A percentile compares a stretch with the other conserved stretches of the same genome.
Conservation (phyloP, 768 basidiomycete genomes). For the Tulasnella sp. region DNA sequence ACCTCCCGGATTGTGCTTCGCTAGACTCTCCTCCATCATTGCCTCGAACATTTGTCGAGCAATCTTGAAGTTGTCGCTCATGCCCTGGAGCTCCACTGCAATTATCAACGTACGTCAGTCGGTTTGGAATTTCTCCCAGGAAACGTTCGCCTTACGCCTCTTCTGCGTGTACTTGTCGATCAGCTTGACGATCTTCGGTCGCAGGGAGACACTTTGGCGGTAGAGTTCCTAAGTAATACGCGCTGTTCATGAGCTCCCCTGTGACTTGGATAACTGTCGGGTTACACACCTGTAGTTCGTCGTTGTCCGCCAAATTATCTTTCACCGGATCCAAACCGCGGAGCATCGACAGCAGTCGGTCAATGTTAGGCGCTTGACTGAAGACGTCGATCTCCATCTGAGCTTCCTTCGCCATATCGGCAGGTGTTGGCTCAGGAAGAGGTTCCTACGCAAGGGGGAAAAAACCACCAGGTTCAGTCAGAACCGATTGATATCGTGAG, state of each 20-base stretch:
- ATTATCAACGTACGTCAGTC: not conserved
- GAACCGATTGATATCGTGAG: not conserved
- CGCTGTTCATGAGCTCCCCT: no score
- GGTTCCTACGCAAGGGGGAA: slow-evolving; percentile 57
- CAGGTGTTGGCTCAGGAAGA: slow-evolving; percentile 75
- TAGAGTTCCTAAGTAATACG: slow-evolving; percentile 71
- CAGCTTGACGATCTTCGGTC: slow-evolving; percentile 92
- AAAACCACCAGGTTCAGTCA: not conserved
- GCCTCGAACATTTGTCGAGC: slow-evolving; percentile 86
- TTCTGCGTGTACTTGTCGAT: slow-evolving; percentile 98
- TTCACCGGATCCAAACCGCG: slow-evolving; percentile 66
- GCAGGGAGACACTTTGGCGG: slow-evolving; percentile 77
- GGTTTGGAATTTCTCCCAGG: not conserved
- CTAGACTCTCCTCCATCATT: slow-evolving; percentile 89
- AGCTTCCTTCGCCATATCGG: slow-evolving; percentile 73
- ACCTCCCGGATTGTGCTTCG: slow-evolving; percentile 62
- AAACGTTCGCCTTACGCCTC: slow-evolving; percentile 45
- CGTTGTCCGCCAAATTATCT: slow-evolving; percentile 84
- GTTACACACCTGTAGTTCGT: slow-evolving; percentile 90
- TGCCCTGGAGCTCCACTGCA: slow-evolving; percentile 83
- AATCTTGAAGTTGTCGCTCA: slow-evolving; percentile 90
- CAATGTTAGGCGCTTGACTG: slow-evolving; percentile 77
- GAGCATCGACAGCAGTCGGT: slow-evolving; percentile 71
- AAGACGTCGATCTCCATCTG: slow-evolving; percentile 88
- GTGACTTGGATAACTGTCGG: no score